These are phyloP conservation scores for Ceratocystis lukuohia DNA, from an alignment of 2,329 filamentous ascomycete genomes.

Conservation along the genomic window DNA sequence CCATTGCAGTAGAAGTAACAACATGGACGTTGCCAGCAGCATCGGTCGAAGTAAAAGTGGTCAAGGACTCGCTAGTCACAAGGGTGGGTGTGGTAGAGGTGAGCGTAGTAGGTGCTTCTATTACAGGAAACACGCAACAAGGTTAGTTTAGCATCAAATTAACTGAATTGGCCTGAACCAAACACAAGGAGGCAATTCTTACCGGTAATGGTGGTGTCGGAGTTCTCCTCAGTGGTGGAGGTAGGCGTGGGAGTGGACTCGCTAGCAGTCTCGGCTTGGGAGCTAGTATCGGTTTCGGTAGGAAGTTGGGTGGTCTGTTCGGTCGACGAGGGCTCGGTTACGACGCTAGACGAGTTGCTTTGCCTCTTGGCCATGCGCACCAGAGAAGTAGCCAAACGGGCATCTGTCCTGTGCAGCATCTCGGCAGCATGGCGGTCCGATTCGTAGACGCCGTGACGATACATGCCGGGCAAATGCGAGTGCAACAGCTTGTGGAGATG, in stretches of 20 bases:
- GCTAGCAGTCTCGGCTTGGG: constrained; percentile 7
- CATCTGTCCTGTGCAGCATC: constrained; percentile 47
- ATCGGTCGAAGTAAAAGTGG: constrained; percentile 34
- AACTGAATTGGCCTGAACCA: too few relatives aligned
- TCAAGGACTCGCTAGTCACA: constrained; percentile 27
- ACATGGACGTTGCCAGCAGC: constrained; percentile 33
- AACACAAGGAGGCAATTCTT: background rate
- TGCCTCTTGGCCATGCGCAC: constrained; percentile 51
- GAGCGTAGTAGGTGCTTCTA: constrained; percentile 21
- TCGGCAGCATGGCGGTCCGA: constrained; percentile 51
- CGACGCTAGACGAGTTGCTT: constrained; percentile 30
- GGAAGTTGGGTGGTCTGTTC: constrained; percentile 15
- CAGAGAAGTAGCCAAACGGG: constrained; percentile 47
- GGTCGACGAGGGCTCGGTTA: constrained; percentile 19
- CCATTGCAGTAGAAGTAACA: constrained; percentile 37
- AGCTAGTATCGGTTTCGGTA: background rate
- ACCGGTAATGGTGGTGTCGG: constrained; percentile 20
- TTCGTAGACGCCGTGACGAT: constrained; percentile 54
- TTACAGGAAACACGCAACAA: constrained; percentile 23
- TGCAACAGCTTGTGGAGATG: constrained; percentile 55
- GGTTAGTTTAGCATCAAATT: constrained; percentile 12
- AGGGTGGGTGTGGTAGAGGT: constrained; percentile 26
- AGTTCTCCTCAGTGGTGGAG: constrained; percentile 22
- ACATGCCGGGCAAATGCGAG: constrained; percentile 46
- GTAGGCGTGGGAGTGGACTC: constrained; percentile 16